phyloP scores from a whole-genome alignment of 345 rosid genomes.

The Mangifera indica region DNA sequence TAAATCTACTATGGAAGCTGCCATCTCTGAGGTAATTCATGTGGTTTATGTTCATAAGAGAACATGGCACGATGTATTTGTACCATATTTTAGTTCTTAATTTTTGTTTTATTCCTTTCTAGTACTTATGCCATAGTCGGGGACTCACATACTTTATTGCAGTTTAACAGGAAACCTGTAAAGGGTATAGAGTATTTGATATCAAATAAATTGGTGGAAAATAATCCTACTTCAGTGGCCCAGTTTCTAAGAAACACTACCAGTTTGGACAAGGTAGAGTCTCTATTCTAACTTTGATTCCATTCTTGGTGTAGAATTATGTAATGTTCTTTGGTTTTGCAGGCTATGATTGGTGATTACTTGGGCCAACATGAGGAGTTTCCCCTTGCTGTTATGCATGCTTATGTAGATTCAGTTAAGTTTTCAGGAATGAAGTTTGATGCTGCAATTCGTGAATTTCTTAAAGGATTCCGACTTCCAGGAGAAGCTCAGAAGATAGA shows the following conservation, averaged over 20 bases:
- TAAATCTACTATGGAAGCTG: conserved; percentile 92
- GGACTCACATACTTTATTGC: conserved; percentile 37
- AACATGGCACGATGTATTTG: neutral
- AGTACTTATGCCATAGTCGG: conserved; percentile 8
- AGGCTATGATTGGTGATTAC: conserved; percentile 96
- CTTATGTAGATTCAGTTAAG: conserved; percentile 85
- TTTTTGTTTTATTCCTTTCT: neutral
- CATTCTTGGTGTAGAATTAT: conserved; percentile 22
- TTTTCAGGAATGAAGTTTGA: conserved; percentile 90
- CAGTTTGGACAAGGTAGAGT: conserved; percentile 74
- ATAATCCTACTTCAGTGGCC: conserved; percentile 78
- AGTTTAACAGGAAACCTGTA: conserved; percentile 86
- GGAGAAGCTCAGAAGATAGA: conserved; percentile 99
- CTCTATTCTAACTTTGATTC: conserved; percentile 16
- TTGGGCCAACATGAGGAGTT: conserved; percentile 98
- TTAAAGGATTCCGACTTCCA: conserved; percentile 94
- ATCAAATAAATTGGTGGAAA: conserved; percentile 79
- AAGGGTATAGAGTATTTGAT: conserved; percentile 77
- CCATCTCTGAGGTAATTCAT: conserved; percentile 68
- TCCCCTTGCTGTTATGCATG: conserved; percentile 98
- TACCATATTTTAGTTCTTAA: conserved; percentile 1
- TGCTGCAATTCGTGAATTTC: conserved; percentile 84
- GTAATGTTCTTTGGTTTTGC: conserved; percentile 42
- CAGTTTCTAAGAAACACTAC: conserved; percentile 74
- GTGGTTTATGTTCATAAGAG: conserved; percentile 10